Evolutionary conservation across 2,329 filamentous ascomycete species (phyloP).

Genomic region (Sarocladium strictum): DNA sequence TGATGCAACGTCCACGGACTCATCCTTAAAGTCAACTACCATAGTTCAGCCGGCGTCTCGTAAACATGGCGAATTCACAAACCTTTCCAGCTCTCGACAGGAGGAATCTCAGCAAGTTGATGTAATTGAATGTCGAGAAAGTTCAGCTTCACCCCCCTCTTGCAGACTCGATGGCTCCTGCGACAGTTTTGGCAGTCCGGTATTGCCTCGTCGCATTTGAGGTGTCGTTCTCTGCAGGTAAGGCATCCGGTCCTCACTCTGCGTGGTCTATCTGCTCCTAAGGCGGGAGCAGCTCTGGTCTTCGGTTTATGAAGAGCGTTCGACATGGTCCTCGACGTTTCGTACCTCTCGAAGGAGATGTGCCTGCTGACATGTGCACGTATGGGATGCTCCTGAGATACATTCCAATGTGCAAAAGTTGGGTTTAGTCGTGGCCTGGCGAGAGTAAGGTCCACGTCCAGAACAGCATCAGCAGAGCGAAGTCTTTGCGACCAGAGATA

Average conservation of each 20-base stretch:
- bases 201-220: conserved; percentile 79
- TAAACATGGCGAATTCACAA: not conserved
- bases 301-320: not conserved
- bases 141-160: conserved; percentile 79
- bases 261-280: not conserved
- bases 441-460: not conserved
- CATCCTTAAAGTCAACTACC: conserved; percentile 75
- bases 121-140: conserved; percentile 82
- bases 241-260: conserved; percentile 70
- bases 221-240: conserved; percentile 81
- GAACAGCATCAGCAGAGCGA: not conserved
- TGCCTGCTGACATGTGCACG: not conserved
- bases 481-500: not conserved
- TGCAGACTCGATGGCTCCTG: conserved; percentile 81
- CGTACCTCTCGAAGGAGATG: not conserved
- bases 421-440: not conserved
- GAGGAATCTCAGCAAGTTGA: conserved; percentile 36
- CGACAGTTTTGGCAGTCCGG: conserved; percentile 70
- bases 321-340: not conserved
- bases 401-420: not conserved
- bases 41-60: not conserved
- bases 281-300: not conserved
- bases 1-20: conserved; percentile 83
- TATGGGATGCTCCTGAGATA: not conserved
- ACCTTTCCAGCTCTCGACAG: conserved; percentile 3